Conservation (phyloP, 2,329 filamentous ascomycete species). For the Alternaria triticina region DNA sequence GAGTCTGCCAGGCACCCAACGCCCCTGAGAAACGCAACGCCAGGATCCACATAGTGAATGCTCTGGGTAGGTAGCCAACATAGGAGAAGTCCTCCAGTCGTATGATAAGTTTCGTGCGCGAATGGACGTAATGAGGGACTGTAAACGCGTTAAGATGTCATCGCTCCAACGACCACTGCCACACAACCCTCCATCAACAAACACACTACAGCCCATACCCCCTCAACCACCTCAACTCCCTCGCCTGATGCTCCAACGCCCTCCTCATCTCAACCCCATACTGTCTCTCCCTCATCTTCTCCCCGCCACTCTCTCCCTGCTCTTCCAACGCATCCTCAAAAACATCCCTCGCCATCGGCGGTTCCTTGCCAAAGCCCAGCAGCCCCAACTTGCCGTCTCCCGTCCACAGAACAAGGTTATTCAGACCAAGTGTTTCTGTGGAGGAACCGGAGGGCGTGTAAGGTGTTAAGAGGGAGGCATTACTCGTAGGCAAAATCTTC, state of each 20-base stretch:
- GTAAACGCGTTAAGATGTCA: too few species aligned
- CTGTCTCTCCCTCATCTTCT: slow-evolving; percentile 61
- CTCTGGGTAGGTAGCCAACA: too few species aligned
- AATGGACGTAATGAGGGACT: too few species aligned
- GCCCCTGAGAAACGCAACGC: too few species aligned
- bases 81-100: too few species aligned
- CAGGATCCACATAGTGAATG: too few species aligned
- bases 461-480: slow-evolving; percentile 36
- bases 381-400: slow-evolving; percentile 79
- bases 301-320: slow-evolving; percentile 34
- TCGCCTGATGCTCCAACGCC: slow-evolving; percentile 77
- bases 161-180: too few species aligned
- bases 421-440: slow-evolving; percentile 44
- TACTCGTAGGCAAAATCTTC: slow-evolving; percentile 70
- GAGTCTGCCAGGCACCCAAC: background rate
- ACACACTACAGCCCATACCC: slow-evolving; percentile 71
- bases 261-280: slow-evolving; percentile 76
- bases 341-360: slow-evolving; percentile 36
- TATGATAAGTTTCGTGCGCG: too few species aligned
- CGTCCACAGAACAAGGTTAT: slow-evolving; percentile 85
- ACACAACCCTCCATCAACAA: too few species aligned
- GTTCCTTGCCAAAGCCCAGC: slow-evolving; percentile 56
- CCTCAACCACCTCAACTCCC: slow-evolving; percentile 77
- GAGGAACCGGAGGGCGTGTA: background rate
- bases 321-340: slow-evolving; percentile 45